These are phyloP conservation scores for Backusella macrospora DNA, from an alignment of 192 early-diverging fungal genomes.

Conservation along the genomic window DNA sequence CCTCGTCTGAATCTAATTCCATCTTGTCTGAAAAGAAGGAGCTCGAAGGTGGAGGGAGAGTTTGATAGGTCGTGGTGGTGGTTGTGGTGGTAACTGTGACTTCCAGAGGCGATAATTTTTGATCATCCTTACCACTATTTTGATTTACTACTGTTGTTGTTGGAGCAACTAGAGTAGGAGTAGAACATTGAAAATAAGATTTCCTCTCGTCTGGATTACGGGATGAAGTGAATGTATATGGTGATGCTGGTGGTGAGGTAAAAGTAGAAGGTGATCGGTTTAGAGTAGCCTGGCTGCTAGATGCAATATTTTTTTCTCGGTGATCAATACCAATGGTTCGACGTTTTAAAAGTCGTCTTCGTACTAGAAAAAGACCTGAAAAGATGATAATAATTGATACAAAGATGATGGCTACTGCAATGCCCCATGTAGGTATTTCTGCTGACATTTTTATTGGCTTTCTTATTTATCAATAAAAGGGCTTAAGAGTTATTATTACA, in stretches of 20 bases:
- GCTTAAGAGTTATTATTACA: background rate
- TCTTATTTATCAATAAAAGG: background rate
- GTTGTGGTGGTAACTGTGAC: background rate
- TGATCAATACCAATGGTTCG: background rate
- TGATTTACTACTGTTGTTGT: background rate
- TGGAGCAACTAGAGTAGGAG: background rate
- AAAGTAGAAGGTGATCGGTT: background rate
- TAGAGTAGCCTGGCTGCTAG: background rate
- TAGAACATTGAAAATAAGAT: background rate
- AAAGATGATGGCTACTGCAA: background rate
- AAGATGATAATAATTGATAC: background rate
- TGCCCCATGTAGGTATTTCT: constrained; percentile 2
- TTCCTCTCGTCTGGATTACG: background rate
- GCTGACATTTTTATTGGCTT: background rate
- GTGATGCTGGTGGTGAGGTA: background rate
- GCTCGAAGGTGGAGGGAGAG: background rate
- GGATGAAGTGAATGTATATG: background rate
- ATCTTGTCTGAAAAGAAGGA: constrained; percentile 31
- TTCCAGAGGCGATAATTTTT: background rate
- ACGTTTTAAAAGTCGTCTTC: constrained; percentile 7
- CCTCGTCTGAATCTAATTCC: constrained; percentile 25
- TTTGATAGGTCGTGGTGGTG: background rate
- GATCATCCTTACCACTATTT: background rate
- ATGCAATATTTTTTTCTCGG: background rate
- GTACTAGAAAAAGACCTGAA: background rate